Conservation (phyloP, 768 basidiomycete species). For the Gautieria morchelliformis region DNA sequence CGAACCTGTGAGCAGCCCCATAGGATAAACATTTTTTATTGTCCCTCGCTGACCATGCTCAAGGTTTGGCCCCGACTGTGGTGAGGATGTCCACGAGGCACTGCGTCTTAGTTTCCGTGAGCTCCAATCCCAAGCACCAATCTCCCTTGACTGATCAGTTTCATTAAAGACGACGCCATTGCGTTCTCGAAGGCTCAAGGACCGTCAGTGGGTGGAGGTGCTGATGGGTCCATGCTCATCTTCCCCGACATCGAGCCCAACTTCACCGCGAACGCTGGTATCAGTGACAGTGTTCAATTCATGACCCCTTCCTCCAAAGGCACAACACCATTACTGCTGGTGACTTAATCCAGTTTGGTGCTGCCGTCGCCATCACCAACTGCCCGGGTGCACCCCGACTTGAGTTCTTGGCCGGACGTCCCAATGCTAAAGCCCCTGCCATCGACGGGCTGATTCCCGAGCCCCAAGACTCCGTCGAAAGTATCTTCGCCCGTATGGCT, state of each 20-base stretch:
- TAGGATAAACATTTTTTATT: not conserved
- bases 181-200: slow-evolving; percentile 5
- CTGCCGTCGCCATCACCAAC: slow-evolving; percentile 14
- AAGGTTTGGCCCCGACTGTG: slow-evolving; percentile 19
- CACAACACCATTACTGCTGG: slow-evolving; percentile 12
- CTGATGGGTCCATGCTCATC: slow-evolving; percentile 19
- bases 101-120: slow-evolving; percentile 19
- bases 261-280: slow-evolving; percentile 19
- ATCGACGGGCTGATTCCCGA: slow-evolving; percentile 13
- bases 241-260: slow-evolving; percentile 16
- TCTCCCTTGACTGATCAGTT: not conserved
- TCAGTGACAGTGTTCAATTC: slow-evolving; percentile 16
- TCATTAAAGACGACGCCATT: slow-evolving; percentile 4
- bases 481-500: slow-evolving; percentile 11
- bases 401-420: slow-evolving; percentile 12
- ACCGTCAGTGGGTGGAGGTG: slow-evolving; percentile 13
- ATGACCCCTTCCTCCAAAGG: slow-evolving; percentile 12
- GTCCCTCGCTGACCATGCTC: not conserved
- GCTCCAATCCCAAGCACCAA: not conserved
- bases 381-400: slow-evolving; percentile 18
- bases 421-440: slow-evolving; percentile 12
- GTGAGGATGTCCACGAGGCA: slow-evolving; percentile 21
- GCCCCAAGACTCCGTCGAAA: slow-evolving; percentile 11
- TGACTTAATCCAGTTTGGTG: slow-evolving; percentile 16
- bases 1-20: slow-evolving; percentile 2